phyloP scores from a whole-genome alignment of 148 eudicot genomes.

The Spergularia bocconei region DNA sequence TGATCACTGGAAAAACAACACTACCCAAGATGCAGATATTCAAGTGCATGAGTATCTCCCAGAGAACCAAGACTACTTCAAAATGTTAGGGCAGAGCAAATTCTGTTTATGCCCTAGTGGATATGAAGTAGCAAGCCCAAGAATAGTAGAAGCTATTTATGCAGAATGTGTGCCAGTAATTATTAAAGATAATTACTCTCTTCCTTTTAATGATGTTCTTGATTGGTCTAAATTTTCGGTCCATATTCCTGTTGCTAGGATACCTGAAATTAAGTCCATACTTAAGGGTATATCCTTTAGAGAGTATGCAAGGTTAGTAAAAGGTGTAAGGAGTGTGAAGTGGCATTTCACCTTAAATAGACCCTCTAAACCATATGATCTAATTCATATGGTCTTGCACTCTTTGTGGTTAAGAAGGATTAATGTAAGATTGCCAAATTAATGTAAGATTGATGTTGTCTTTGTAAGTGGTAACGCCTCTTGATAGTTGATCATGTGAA shows the following conservation, averaged over 20 bases:
- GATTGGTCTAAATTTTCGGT: conserved; percentile 51
- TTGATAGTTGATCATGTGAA: too few relatives aligned
- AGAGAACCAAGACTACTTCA: conserved; percentile 35
- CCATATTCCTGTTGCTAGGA: conserved; percentile 27
- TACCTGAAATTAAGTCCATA: conserved; percentile 47
- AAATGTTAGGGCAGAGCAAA: conserved; percentile 37
- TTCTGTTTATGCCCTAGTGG: conserved; percentile 67
- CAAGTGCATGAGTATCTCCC: conserved; percentile 46
- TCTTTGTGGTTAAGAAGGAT: conserved; percentile 55
- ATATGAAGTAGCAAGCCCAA: conserved; percentile 61
- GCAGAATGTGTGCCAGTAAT: conserved; percentile 57
- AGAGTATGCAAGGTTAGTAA: conserved; percentile 32
- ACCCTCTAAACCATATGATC: conserved; percentile 44
- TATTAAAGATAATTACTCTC: conserved; percentile 44
- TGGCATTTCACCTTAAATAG: conserved; percentile 43
- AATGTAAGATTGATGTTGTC: too few relatives aligned
- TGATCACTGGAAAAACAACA: conserved; percentile 37
- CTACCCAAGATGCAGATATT: conserved; percentile 38
- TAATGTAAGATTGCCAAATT: conserved; percentile 18
- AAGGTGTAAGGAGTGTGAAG: conserved; percentile 34
- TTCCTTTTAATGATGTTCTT: conserved; percentile 55
- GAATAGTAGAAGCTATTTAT: conserved; percentile 53
- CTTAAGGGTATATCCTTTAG: conserved; percentile 26
- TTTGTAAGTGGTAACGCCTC: too few relatives aligned
- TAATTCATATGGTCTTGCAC: conserved; percentile 52